Conservation (phyloP, 768 basidiomycete species). For the Gyrodon lividus region DNA sequence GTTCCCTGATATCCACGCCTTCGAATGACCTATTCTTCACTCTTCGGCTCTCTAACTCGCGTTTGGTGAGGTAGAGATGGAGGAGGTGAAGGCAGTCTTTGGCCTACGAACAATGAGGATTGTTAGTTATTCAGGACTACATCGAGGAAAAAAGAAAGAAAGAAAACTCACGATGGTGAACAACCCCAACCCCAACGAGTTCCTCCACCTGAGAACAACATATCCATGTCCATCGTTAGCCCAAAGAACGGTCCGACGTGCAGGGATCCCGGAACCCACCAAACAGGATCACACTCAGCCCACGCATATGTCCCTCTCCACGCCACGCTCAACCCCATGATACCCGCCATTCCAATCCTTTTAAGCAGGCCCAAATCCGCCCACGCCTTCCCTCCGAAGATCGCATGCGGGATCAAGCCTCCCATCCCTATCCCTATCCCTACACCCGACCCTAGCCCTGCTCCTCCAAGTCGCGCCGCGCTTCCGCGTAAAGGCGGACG, state of each 20-base stretch:
- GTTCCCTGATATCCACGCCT: conserved; percentile 64
- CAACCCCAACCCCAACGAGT: conserved; percentile 63
- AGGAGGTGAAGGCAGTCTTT: conserved; percentile 68
- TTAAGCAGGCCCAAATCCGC: conserved; percentile 18
- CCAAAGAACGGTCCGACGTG: neutral
- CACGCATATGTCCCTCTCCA: conserved; percentile 61
- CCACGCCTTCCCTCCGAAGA: conserved; percentile 16
- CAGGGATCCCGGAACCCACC: conserved; percentile 38
- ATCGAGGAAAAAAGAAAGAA: no score
- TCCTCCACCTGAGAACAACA: conserved; percentile 57
- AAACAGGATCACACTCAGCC: conserved; percentile 71
- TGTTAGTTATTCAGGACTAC: neutral
- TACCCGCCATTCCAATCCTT: conserved; percentile 27
- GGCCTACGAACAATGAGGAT: conserved; percentile 37
- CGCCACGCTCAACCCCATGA: conserved; percentile 45
- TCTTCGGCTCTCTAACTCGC: conserved; percentile 64
- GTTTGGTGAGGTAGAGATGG: conserved; percentile 68
- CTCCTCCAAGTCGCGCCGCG: conserved; percentile 6
- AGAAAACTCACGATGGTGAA: conserved; percentile 57
- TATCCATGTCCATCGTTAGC: no score
- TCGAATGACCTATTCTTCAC: conserved; percentile 71
- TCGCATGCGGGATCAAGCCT: conserved; percentile 10
- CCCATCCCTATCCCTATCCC: conserved; percentile 3
- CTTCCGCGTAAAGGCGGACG: conserved; percentile 19
- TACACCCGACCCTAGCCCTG: neutral